A percentile compares a stretch with the other conserved stretches of the same genome.
Evolutionary conservation across 805 yeast species (phyloP).

Genomic region (Zygotorulaspora chibaensis): DNA sequence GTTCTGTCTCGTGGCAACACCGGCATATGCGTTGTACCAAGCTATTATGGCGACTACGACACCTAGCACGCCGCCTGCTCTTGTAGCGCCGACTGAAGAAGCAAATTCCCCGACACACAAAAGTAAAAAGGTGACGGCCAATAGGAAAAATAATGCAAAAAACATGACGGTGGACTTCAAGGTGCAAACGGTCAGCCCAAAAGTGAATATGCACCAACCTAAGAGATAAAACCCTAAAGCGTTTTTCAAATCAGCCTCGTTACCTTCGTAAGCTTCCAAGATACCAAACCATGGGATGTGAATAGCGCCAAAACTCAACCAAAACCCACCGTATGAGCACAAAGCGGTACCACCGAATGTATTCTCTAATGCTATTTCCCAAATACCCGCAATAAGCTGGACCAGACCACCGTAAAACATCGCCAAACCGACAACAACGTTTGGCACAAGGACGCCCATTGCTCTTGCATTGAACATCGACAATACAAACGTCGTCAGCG

Average conservation of each 20-base stretch:
- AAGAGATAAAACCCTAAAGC: constrained; percentile 56
- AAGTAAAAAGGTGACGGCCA: constrained; percentile 50
- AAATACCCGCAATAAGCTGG: constrained; percentile 58
- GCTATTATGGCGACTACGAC: constrained; percentile 53
- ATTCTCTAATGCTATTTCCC: constrained; percentile 58
- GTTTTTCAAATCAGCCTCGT: constrained; percentile 35
- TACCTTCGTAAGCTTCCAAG: constrained; percentile 43
- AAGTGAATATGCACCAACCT: constrained; percentile 59
- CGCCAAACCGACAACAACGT: constrained; percentile 51
- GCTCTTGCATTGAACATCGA: constrained; percentile 51
- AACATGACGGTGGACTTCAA: constrained; percentile 58
- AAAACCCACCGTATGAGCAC: constrained; percentile 59
- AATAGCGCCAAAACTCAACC: constrained; percentile 60
- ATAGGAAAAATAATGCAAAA: constrained; percentile 48
- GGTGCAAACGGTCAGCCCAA: constrained; percentile 46
- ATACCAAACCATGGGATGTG: constrained; percentile 55
- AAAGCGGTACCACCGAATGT: constrained; percentile 64
- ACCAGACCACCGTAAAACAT: constrained; percentile 57
- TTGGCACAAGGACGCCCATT: constrained; percentile 46
- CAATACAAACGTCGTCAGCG: constrained; percentile 54
- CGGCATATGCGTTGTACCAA: constrained; percentile 65
- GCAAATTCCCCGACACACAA: constrained; percentile 47
- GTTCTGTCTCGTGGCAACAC: constrained; percentile 58
- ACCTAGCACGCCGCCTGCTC: constrained; percentile 61
- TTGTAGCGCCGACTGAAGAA: constrained; percentile 36